A percentile compares a stretch with the other conserved stretches of the same genome.
Conservation (phyloP, 116 monocot genomes). For the Cymodocea nodosa region DNA sequence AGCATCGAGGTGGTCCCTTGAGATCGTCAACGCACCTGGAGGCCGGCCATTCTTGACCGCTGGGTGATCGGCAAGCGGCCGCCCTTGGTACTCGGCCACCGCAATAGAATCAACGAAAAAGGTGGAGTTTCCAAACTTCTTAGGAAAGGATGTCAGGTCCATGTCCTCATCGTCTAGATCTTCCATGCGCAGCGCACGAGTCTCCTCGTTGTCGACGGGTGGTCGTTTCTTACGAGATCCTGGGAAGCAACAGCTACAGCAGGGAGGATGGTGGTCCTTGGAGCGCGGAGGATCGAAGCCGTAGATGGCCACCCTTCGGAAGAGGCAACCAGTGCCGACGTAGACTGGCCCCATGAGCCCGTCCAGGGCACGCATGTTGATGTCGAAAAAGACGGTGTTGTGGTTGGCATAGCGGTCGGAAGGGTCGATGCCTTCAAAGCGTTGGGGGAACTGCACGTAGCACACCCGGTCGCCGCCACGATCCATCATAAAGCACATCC, state of each 20-base stretch:
- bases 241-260: conserved; percentile 35
- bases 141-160: conserved; percentile 58
- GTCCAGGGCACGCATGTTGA: conserved; percentile 80
- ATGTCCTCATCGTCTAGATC: conserved; percentile 32
- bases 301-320: conserved; percentile 63
- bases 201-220: conserved; percentile 41
- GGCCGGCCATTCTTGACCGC: conserved; percentile 67
- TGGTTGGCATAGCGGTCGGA: conserved; percentile 80
- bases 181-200: conserved; percentile 51
- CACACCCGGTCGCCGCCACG: conserved; percentile 66
- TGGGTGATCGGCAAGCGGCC: conserved; percentile 72
- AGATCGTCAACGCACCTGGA: conserved; percentile 53
- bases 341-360: conserved; percentile 74
- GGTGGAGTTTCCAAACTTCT: conserved; percentile 73
- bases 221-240: conserved; percentile 9
- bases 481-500: conserved; percentile 88
- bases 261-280: conserved; percentile 25
- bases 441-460: conserved; percentile 77
- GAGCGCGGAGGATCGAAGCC: conserved; percentile 61
- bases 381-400: conserved; percentile 83
- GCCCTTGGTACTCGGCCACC: conserved; percentile 55
- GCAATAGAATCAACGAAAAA: conserved; percentile 59
- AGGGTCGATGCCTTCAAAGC: conserved; percentile 79
- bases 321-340: conserved; percentile 73
- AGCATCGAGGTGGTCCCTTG: conserved; percentile 64